Base-by-base conservation (phyloP, 139 green algal genomes). In the Haematococcus sp. region DNA sequence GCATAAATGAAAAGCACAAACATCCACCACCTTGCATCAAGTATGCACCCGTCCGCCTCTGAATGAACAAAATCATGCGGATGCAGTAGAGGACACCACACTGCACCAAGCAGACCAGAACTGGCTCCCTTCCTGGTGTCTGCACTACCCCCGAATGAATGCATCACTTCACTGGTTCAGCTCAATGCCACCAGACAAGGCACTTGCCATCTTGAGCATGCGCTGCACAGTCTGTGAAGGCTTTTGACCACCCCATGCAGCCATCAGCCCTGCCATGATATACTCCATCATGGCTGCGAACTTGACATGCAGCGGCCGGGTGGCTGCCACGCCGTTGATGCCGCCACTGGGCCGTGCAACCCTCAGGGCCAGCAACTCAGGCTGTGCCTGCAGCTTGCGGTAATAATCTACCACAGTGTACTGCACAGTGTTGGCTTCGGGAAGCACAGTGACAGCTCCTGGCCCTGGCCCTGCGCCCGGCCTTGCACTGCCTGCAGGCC, bases 241-340 rank as follows among this genome's bases (percentile, higher is more conserved):
- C 54, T 22, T 63, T 4, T 3, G 76, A 25, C 77, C 77, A 32
- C 71, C 71, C 77, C 77, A 79, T 22, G 44, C 63, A 1, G 60
- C 33, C 33, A 49, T 71, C 32, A 84, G 58, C n/a, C 49, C 60
- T 25, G 54, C 43, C 11, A 74, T 1, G 27, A 87, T 33, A 51
- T 76, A 83, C 35, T 82, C 60, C 52, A 84, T 31, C 56, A 87
- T 54, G 35, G 54, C 58, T 19, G 35, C 61, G 63, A 87, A 71
- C 58, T 85, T 86, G 28, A 71, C 33, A 11, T 67, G 63, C 70
- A 88, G 75, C 20, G 78, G 82, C 32, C 16, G 68, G 51, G 34
- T 43, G 64, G 16, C 22, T 32, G 54, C 54, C 22, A 27, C n/a
- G 33, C 25, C 44, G 3, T 34, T 27, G 60, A 81, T 13, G n/a